Conservation (phyloP, 139 green algal species). For the Axilococcus clingmanii region DNA sequence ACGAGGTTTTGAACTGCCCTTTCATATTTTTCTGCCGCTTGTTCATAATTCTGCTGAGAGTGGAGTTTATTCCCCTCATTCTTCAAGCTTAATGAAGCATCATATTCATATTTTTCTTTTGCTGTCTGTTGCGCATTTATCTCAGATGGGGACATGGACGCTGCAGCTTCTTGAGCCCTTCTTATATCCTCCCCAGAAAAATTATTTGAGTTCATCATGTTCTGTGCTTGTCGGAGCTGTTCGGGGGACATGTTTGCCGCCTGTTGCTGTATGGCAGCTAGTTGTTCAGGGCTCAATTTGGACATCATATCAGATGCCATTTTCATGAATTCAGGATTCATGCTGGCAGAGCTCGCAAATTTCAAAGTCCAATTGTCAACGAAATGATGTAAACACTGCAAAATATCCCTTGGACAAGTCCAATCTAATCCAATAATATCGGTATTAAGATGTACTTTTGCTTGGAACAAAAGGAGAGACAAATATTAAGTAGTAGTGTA, state of each 20-base stretch:
- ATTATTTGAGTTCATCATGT: conserved; percentile 5
- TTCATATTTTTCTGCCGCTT: conserved; percentile 27
- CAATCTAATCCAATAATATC: too few relatives aligned
- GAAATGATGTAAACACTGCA: too few relatives aligned
- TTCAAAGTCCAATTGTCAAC: too few relatives aligned
- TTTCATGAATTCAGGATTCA: conserved; percentile 26
- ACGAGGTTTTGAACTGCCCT: conserved; percentile 18
- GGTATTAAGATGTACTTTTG: too few relatives aligned
- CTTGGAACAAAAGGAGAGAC: too few relatives aligned
- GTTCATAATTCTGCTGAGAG: conserved; percentile 1
- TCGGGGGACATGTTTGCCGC: conserved; percentile 17
- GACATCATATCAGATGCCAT: conserved; percentile 26
- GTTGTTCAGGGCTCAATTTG: conserved; percentile 34
- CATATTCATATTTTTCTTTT: conserved; percentile 12
- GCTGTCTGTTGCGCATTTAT: conserved; percentile 3
- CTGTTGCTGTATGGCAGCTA: conserved; percentile 27
- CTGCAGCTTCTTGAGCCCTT: background rate
- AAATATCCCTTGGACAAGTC: too few relatives aligned
- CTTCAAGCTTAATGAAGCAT: conserved; percentile 16
- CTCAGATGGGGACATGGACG: conserved; percentile 6
- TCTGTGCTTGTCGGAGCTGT: conserved; percentile 27
- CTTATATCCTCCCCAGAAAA: too few relatives aligned
- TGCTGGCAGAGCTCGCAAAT: conserved; percentile 3
- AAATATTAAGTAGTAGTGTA: too few relatives aligned
- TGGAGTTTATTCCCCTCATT: conserved; percentile 31